Evolutionary conservation across 371 early-diverging fungal genomes (phyloP).

Genomic region (Entomophthora muscae): DNA sequence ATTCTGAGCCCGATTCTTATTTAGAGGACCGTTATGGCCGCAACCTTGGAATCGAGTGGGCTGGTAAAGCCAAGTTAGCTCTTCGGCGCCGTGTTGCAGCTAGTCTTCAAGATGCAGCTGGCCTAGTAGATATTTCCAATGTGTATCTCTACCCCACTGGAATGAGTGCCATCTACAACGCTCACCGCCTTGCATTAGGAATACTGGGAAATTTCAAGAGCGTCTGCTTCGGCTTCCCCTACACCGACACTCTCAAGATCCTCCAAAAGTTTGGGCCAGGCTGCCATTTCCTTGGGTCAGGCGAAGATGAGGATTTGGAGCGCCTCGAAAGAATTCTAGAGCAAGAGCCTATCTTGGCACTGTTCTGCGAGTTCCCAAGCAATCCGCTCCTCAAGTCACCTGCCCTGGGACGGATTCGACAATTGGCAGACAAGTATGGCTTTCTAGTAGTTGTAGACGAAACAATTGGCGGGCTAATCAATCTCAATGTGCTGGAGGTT

Average conservation of each 20-base stretch:
- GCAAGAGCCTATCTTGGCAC: constrained; percentile 43
- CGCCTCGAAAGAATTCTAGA: constrained; percentile 33
- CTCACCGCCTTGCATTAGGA: constrained; percentile 42
- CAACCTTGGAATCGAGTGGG: constrained; percentile 49
- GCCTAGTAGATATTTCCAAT: constrained; percentile 30
- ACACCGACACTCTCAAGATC: constrained; percentile 87
- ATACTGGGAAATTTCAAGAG: constrained; percentile 34
- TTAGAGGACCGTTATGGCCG: constrained; percentile 89
- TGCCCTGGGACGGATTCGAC: constrained; percentile 48
- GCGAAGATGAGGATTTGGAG: constrained; percentile 51
- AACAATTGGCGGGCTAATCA: constrained; percentile 83
- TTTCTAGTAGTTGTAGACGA: constrained; percentile 82
- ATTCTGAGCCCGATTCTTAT: constrained; percentile 30
- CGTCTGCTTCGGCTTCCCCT: constrained; percentile 88
- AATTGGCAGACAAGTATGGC: constrained; percentile 51
- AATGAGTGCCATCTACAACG: constrained; percentile 83
- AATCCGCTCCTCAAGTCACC: constrained; percentile 79
- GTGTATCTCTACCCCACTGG: constrained; percentile 78
- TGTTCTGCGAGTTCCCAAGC: constrained; percentile 85
- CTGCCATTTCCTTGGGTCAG: constrained; percentile 67
- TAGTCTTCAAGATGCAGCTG: constrained; percentile 21
- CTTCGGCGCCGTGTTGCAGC: constrained; percentile 69
- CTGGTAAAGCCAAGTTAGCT: constrained; percentile 50
- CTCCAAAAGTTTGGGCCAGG: constrained; percentile 83
- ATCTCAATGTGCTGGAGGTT: constrained; percentile 50